Evolutionary conservation across 1,139 yeast species (phyloP).

Genomic region (Wickerhamiella infanticola): DNA sequence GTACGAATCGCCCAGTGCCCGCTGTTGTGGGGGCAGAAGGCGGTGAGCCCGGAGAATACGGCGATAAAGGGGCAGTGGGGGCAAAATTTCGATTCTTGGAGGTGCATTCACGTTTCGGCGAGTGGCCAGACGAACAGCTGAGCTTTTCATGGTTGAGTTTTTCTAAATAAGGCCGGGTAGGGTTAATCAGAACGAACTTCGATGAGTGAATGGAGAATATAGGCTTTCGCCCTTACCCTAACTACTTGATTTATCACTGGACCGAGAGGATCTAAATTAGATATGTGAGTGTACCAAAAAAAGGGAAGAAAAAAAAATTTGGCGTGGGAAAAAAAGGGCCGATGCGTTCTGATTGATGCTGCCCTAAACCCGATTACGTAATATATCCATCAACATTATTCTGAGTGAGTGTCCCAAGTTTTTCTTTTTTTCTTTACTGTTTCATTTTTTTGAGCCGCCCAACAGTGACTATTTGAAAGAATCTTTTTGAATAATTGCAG

Average conservation of each 20-base stretch:
- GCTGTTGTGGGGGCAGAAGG: conserved; percentile 47
- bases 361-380: not conserved
- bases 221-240: not conserved
- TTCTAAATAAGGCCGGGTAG: no score
- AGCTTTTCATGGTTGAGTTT: conserved; percentile 33
- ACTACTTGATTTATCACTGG: not conserved
- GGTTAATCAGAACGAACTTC: no score
- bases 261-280: not conserved
- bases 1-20: conserved; percentile 75
- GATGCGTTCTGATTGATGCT: not conserved
- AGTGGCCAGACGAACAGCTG: conserved; percentile 33
- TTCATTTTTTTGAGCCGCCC: not conserved
- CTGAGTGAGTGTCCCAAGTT: not conserved
- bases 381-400: not conserved
- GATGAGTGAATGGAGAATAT: not conserved
- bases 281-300: not conserved
- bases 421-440: not conserved
- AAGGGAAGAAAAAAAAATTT: no score
- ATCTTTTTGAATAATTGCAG: not conserved
- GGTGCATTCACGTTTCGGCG: conserved; percentile 41
- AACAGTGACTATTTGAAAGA: not conserved
- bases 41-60: conserved; percentile 68
- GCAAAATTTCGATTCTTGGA: conserved; percentile 42
- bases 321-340: not conserved
- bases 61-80: conserved; percentile 66